Conservation (phyloP, 2,329 filamentous ascomycete species). For the Colletotrichum noveboracense region DNA sequence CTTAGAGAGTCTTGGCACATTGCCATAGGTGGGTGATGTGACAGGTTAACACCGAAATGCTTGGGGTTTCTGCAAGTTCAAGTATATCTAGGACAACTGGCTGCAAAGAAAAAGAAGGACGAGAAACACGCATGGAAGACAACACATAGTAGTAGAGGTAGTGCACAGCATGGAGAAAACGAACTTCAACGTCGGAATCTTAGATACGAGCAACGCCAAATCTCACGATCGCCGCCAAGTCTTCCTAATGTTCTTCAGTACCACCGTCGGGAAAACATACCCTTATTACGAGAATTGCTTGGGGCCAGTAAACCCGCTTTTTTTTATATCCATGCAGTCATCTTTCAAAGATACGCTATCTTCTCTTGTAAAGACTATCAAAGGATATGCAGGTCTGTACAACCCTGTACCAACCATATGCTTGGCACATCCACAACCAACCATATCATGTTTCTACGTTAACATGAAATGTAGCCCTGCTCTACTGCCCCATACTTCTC, state of each 20-base stretch:
- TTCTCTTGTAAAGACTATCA: neutral
- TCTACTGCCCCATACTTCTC: neutral
- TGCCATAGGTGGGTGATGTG: neutral
- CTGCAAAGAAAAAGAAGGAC: too few species aligned
- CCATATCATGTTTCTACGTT: neutral
- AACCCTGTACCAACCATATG: neutral
- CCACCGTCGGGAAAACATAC: neutral
- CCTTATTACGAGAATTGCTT: neutral
- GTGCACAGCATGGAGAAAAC: neutral
- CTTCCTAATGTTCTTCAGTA: neutral
- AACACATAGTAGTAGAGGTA: neutral
- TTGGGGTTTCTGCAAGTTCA: neutral
- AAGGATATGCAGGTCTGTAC: neutral
- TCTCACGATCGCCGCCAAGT: neutral
- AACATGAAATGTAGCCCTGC: neutral
- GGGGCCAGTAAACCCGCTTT: neutral
- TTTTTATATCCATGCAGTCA: neutral
- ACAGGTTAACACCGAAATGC: neutral
- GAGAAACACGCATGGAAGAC: too few species aligned
- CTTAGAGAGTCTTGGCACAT: neutral
- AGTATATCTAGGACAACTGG: too few species aligned
- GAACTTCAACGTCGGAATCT: too few species aligned
- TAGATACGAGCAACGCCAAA: neutral
- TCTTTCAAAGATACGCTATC: neutral
- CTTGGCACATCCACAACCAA: neutral